Base-by-base conservation (phyloP, 768 basidiomycete species). In the Hericium alpestre region DNA sequence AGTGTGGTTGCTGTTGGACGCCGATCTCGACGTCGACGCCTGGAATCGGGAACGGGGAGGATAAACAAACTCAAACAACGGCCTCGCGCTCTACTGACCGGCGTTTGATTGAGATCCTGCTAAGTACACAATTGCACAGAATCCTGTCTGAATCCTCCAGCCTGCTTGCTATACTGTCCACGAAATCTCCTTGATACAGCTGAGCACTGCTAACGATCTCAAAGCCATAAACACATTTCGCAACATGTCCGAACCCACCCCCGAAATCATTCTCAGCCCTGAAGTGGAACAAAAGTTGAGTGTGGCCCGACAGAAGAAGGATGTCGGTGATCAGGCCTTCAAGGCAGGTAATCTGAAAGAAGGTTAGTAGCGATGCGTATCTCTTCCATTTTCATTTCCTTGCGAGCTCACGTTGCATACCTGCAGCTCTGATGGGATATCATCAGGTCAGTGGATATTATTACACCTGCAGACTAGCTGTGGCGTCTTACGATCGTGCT, bases 301-400 rank as follows among this genome's bases (percentile, higher is more conserved):
- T 38, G 15, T 52, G 25, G 57, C 60, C 18, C 54, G 50, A 37
- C 73, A 81, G 61, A 83, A 81, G 75, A 89, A 89, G 65, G 83
- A 81, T 18, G 69, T 66, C 10, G 87, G 70, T 10, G 87, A 89
- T 74, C 69, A 77, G 56, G 83, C 84, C 1, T 89, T 88, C 71
- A 87, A 85, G 65, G 66, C 70, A 10, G 87, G 84, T 22, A 75
- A 87, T 61, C 58, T 76, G 43, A 79, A 80, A 65, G 76, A 72
- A 63, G 86, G 87, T 86, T 59, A 16, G 62, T 50, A 10, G 10
- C 12, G 13, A n/a, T 38, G 49, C 37, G 32, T 25, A 10, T 4
- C 18, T 10, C 8, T 48, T 52, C 23, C 0, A 3, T 20, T 20
- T 25, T 3, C 10, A 39, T 25, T 10, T 18, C 50, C 15, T 41